Evolutionary conservation across 208 protist genomes (phyloP).

Genomic region (Angomonas deanei): DNA sequence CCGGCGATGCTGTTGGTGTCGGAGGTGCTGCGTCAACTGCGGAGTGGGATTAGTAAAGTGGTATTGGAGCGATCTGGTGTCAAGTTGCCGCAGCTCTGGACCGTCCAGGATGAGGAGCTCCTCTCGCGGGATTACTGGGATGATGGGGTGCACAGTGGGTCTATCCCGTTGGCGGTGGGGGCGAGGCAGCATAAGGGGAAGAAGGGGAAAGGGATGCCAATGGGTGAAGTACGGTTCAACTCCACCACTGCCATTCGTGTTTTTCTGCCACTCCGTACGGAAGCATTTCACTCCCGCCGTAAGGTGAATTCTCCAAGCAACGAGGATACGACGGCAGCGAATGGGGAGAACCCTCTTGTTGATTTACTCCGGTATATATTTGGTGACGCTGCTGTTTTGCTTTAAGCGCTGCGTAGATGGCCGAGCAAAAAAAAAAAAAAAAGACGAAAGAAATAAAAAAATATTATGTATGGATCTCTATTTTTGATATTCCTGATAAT

Average conservation of each 20-base stretch:
- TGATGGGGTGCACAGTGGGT: background rate
- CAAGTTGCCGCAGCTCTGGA: slow-evolving; percentile 27
- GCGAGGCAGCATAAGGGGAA: background rate
- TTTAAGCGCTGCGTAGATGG: too few species aligned
- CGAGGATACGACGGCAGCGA: background rate
- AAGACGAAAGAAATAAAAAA: background rate
- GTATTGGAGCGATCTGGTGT: slow-evolving; percentile 31
- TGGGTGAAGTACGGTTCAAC: slow-evolving; percentile 34
- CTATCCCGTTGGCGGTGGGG: slow-evolving; percentile 9
- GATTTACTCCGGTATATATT: background rate
- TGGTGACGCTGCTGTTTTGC: background rate
- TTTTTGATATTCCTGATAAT: background rate
- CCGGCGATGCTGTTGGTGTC: slow-evolving; percentile 10
- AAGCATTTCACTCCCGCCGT: slow-evolving; percentile 14
- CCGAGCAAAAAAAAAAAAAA: background rate
- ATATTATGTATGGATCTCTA: background rate
- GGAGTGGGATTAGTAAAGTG: slow-evolving; percentile 36
- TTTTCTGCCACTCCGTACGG: slow-evolving; percentile 52
- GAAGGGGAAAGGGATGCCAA: background rate
- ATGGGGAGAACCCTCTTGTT: background rate
- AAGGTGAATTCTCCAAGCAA: background rate
- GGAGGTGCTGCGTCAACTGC: slow-evolving; percentile 59
- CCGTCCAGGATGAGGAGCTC: slow-evolving; percentile 33
- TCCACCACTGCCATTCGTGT: slow-evolving; percentile 53
- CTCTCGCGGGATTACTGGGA: slow-evolving; percentile 16